Conservation (phyloP, 1,139 yeast genomes). For the Protomyces pachydermus region DNA sequence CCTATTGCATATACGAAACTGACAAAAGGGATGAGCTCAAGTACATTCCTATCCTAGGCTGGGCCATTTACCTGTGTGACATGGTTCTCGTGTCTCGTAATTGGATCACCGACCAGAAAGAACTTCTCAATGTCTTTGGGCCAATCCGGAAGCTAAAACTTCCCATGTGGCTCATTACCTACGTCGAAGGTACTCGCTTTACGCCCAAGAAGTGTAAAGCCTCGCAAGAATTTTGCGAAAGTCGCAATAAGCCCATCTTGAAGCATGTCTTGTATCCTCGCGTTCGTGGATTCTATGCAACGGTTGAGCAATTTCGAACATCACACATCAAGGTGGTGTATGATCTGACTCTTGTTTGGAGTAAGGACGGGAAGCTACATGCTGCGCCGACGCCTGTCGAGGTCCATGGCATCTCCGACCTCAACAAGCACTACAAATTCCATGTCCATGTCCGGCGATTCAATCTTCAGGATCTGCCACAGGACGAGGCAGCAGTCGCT, state of each 20-base stretch:
- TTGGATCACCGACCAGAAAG: slow-evolving; percentile 22
- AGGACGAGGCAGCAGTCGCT: slow-evolving; percentile 30
- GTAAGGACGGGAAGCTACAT: slow-evolving; percentile 46
- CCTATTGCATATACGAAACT: slow-evolving; percentile 23
- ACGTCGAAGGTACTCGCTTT: slow-evolving; percentile 26
- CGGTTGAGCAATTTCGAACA: slow-evolving; percentile 36
- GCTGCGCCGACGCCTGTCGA: slow-evolving; percentile 54
- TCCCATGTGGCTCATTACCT: slow-evolving; percentile 25
- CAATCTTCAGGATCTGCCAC: slow-evolving; percentile 39
- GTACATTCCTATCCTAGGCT: slow-evolving; percentile 15
- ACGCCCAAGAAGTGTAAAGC: slow-evolving; percentile 35
- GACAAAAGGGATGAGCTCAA: slow-evolving; percentile 11
- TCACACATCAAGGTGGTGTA: slow-evolving; percentile 40
- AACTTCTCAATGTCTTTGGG: slow-evolving; percentile 13
- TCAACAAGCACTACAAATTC: slow-evolving; percentile 43
- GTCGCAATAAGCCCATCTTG: slow-evolving; percentile 44
- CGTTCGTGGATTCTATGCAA: slow-evolving; percentile 38
- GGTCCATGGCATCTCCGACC: slow-evolving; percentile 46
- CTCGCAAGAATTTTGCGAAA: slow-evolving; percentile 35
- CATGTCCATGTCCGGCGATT: slow-evolving; percentile 50
- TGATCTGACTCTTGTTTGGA: slow-evolving; percentile 39
- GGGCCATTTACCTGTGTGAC: slow-evolving; percentile 22
- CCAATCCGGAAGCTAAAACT: not conserved
- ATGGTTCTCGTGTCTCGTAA: slow-evolving; percentile 18
- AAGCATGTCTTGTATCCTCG: slow-evolving; percentile 50